These are phyloP conservation scores for Candida michaelii DNA, from an alignment of 805 yeast species.

Conservation along the genomic window DNA sequence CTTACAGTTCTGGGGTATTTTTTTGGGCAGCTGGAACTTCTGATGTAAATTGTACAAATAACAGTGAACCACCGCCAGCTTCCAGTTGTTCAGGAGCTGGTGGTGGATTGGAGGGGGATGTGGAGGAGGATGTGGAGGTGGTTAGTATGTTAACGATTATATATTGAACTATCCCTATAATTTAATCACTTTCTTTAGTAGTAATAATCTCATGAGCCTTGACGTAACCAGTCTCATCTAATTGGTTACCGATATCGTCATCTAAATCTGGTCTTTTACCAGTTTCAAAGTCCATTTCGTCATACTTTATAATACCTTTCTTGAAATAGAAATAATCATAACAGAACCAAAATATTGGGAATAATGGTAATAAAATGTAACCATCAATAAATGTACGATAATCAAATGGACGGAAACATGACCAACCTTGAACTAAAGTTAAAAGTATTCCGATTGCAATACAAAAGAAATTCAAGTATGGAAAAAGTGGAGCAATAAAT, in stretches of 20 bases:
- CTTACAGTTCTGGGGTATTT: not conserved
- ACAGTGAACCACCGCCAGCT: not conserved
- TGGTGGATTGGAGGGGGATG: not conserved
- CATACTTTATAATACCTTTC: constrained; percentile 20
- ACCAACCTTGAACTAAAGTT: constrained; percentile 24
- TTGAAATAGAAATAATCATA: constrained; percentile 16
- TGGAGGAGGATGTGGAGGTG: not conserved
- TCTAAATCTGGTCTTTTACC: constrained; percentile 25
- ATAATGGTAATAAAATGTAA: constrained; percentile 20
- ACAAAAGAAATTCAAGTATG: constrained; percentile 18
- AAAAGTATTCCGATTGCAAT: constrained; percentile 17
- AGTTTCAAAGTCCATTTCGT: constrained; percentile 48
- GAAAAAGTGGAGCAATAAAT: constrained; percentile 18
- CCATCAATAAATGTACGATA: constrained; percentile 21
- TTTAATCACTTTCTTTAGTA: not conserved
- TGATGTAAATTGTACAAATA: not conserved
- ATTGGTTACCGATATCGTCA: constrained; percentile 5
- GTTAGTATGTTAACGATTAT: not conserved
- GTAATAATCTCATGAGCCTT: not conserved
- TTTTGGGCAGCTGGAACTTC: not conserved
- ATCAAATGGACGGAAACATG: constrained; percentile 21
- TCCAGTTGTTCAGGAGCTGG: too few relatives aligned
- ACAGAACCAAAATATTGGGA: constrained; percentile 16
- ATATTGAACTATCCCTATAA: not conserved
- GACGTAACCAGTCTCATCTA: constrained; percentile 1